Evolutionary conservation across 345 rosid genomes (phyloP).

Genomic region (Populus alba): DNA sequence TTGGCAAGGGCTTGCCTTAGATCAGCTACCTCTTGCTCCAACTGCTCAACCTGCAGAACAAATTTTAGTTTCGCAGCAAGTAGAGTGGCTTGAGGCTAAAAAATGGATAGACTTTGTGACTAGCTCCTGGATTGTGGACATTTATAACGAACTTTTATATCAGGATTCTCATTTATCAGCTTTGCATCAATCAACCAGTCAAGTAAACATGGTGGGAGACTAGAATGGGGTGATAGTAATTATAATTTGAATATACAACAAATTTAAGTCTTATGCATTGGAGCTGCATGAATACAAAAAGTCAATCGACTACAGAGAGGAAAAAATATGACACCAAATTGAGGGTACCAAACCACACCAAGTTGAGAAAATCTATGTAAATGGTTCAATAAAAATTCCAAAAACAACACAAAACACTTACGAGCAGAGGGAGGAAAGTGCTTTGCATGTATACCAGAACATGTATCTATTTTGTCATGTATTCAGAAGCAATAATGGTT

Average conservation of each 20-base stretch:
- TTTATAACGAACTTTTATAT: too few species aligned
- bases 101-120: conserved; percentile 1
- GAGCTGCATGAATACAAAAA: background rate
- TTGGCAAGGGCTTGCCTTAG: conserved; percentile 60
- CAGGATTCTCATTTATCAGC: background rate
- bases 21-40: conserved; percentile 64
- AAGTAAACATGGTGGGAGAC: background rate
- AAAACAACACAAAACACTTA: background rate
- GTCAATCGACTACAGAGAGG: background rate
- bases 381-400: background rate
- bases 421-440: background rate
- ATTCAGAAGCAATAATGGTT: background rate
- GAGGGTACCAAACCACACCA: background rate
- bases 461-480: background rate
- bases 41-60: conserved; percentile 59
- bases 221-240: background rate
- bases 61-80: conserved; percentile 10
- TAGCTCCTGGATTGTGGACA: background rate
- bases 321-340: background rate
- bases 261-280: background rate
- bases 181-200: background rate
- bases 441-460: background rate
- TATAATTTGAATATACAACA: background rate
- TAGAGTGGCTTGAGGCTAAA: conserved; percentile 18
- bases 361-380: background rate